Percentiles rank a stretch among this genome's conserved stretches.
Evolutionary conservation across 495 filamentous ascomycete species (phyloP).

Genomic region (Xylaria cubensis): DNA sequence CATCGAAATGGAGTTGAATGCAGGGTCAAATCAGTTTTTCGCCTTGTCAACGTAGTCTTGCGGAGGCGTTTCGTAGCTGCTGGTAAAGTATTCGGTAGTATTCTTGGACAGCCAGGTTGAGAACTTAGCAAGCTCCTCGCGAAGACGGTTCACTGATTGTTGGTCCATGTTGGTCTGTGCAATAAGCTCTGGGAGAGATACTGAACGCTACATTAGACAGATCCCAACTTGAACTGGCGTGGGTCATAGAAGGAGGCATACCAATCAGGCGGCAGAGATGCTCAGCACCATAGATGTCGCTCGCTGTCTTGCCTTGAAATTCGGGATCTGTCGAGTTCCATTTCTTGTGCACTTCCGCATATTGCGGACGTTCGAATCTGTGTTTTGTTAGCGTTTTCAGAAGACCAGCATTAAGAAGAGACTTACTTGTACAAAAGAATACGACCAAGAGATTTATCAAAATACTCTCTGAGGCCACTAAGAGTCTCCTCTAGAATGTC

Average conservation of each 20-base stretch:
- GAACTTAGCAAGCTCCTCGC: conserved; percentile 84
- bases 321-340: conserved; percentile 64
- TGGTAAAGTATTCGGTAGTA: conserved; percentile 74
- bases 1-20: background rate
- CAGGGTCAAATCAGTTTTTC: conserved; percentile 32
- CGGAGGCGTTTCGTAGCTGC: conserved; percentile 70
- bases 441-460: conserved; percentile 82
- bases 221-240: background rate
- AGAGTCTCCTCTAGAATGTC: conserved; percentile 91
- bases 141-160: conserved; percentile 82
- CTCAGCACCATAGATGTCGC: conserved; percentile 91
- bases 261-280: conserved; percentile 88
- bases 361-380: conserved; percentile 87
- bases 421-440: conserved; percentile 81
- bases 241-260: conserved; percentile 51
- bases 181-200: conserved; percentile 89
- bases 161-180: conserved; percentile 98
- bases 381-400: conserved; percentile 23
- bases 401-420: background rate
- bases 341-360: conserved; percentile 69
- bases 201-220: conserved; percentile 53
- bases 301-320: conserved; percentile 66
- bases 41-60: conserved; percentile 59
- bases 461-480: conserved; percentile 85
- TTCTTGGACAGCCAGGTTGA: conserved; percentile 81